Evolutionary conservation across 768 basidiomycete species (phyloP), one percentile per base, ranked within the genome.

Genomic region (Strobilomyces dryophilus): DNA sequence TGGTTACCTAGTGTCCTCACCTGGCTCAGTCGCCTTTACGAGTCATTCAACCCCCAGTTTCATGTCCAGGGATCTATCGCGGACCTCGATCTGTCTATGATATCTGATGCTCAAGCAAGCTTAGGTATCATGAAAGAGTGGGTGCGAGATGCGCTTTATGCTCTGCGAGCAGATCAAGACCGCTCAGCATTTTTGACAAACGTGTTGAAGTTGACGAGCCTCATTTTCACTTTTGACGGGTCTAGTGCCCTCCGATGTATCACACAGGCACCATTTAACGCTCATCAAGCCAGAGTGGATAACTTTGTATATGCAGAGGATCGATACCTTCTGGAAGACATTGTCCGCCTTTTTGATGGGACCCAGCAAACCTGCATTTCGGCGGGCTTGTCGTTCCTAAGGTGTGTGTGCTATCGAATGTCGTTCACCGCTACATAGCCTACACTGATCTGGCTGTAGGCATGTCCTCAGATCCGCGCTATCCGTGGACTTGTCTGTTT

Each of bases 21-120:
- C 17, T 81, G 12, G 77, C 65, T 83, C 8, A 59, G 56, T 5
- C 71, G 67, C 26, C 64, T 85, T 0, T 78, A 82, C 49, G 76
- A 79, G 18, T 72, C 76, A 1, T 46, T 85, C 7, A 71, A 76
- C 53, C 84, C 85, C 3, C 62, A 77, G 1, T 71, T 64, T 45
- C 66, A 77, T 50, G 51, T 63, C n/a, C 68, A 82, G 41, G 85
- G 84, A 5, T 74, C 77, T 0, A 49, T 63, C 0, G 62, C 73
- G 0, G 56, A 67, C 42, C 62, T 82, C 1, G 66, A 74, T 32
- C 49, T 67, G 10, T 55, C 57, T 2, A 26, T 55, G 11, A 76
- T 81, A 27, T 76, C 76, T 1, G 74, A 78, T 50, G 72, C 71
- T 31, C 58, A 61, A 1, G 62, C 64, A 20, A 72, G 68, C 5